These are phyloP conservation scores for barley (Hordeum vulgare) DNA, from an alignment of 176 grass and related monocot genomes.

Conservation along the genomic window DNA sequence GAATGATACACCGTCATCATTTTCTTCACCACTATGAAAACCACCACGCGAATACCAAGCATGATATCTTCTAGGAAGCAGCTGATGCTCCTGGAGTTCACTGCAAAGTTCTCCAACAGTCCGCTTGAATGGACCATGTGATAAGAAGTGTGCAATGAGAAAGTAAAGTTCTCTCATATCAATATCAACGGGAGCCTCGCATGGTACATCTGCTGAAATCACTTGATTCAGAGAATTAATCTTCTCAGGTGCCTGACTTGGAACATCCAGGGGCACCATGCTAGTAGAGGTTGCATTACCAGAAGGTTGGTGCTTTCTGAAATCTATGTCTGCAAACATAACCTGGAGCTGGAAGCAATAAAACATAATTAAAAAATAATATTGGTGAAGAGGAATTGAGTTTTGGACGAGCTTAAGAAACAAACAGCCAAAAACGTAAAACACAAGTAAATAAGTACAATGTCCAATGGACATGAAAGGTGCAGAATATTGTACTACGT, in stretches of 20 bases:
- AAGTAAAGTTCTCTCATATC: slow-evolving; percentile 93
- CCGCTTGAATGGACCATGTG: slow-evolving; percentile 79
- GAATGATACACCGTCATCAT: slow-evolving; percentile 92
- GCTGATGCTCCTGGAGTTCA: slow-evolving; percentile 76
- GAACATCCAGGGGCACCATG: slow-evolving; percentile 59
- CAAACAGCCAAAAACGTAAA: not conserved
- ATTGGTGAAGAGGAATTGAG: not conserved
- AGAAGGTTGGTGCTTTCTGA: slow-evolving; percentile 62
- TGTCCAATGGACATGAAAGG: not conserved
- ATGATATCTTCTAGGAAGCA: slow-evolving; percentile 98
- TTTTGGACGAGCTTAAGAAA: slow-evolving; percentile 9
- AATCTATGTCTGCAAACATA: slow-evolving; percentile 42
- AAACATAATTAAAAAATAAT: slow-evolving; percentile 10
- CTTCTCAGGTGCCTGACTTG: slow-evolving; percentile 47
- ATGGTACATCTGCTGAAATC: slow-evolving; percentile 34
- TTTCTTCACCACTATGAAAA: slow-evolving; percentile 62
- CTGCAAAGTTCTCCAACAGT: slow-evolving; percentile 66
- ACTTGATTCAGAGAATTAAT: slow-evolving; percentile 36
- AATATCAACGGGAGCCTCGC: slow-evolving; percentile 60
- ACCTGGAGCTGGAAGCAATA: slow-evolving; percentile 33
- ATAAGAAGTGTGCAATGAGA: slow-evolving; percentile 96
- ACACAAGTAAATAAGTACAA: not conserved
- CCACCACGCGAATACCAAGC: slow-evolving; percentile 83
- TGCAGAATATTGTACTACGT: not conserved
- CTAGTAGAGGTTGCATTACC: slow-evolving; percentile 32